These are phyloP conservation scores for Solioccasus polychromus DNA, from an alignment of 768 basidiomycete species.

Conservation along the genomic window DNA sequence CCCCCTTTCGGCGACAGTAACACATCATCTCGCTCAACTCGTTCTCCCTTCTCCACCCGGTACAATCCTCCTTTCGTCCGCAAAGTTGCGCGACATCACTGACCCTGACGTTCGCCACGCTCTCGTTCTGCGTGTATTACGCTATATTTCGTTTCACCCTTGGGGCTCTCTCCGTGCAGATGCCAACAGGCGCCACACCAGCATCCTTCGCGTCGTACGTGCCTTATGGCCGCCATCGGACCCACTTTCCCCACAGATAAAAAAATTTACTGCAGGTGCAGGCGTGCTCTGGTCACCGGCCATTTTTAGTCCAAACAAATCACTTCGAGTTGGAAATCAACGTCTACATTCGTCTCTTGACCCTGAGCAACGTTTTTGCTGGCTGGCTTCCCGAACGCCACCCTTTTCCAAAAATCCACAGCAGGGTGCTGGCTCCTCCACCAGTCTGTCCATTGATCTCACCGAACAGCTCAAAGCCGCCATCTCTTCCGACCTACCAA, in stretches of 20 bases:
- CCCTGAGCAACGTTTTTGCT: slow-evolving; percentile 38
- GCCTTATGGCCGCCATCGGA: slow-evolving; percentile 47
- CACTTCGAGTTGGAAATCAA: slow-evolving; percentile 17
- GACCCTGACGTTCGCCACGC: slow-evolving; percentile 37
- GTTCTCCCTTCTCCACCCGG: slow-evolving; percentile 44
- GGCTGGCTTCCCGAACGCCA: slow-evolving; percentile 64
- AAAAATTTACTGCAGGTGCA: slow-evolving; percentile 52
- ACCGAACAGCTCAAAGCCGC: slow-evolving; percentile 30
- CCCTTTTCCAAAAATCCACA: slow-evolving; percentile 37
- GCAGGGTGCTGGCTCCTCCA: slow-evolving; percentile 16
- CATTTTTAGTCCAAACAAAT: slow-evolving; percentile 25
- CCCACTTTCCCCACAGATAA: slow-evolving; percentile 21
- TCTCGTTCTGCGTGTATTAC: slow-evolving; percentile 54
- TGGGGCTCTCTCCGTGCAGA: slow-evolving; percentile 75
- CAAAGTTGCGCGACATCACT: slow-evolving; percentile 31
- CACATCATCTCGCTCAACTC: slow-evolving; percentile 37
- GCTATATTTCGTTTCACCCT: slow-evolving; percentile 67
- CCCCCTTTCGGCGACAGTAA: slow-evolving; percentile 40
- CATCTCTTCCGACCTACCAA: slow-evolving; percentile 10
- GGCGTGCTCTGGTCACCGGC: slow-evolving; percentile 66
- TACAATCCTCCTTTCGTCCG: slow-evolving; percentile 46
- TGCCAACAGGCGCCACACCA: slow-evolving; percentile 46
- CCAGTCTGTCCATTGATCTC: slow-evolving; percentile 40
- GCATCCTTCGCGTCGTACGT: slow-evolving; percentile 46
- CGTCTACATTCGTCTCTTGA: slow-evolving; percentile 13